phyloP scores from a whole-genome alignment of 2,329 filamentous ascomycete genomes.

The Clonostachys solani region DNA sequence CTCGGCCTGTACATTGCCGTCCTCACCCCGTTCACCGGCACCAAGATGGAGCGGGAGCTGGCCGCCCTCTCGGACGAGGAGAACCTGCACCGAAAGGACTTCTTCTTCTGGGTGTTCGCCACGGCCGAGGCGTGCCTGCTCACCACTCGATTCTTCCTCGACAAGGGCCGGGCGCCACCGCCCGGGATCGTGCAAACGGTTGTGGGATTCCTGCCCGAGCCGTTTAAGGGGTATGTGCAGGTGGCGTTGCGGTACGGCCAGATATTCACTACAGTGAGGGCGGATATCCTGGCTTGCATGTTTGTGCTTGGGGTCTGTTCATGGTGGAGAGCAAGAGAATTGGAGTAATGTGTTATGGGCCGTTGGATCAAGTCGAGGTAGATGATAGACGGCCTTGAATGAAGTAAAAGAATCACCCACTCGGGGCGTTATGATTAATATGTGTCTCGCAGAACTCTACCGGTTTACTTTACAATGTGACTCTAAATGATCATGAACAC shows the following conservation, averaged over 20 bases:
- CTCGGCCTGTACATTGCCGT: slow-evolving; percentile 69
- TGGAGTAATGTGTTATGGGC: no score
- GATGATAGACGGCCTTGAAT: no score
- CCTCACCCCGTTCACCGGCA: slow-evolving; percentile 65
- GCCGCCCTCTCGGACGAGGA: slow-evolving; percentile 21
- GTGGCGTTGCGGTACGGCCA: slow-evolving; percentile 61
- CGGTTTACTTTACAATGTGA: no score
- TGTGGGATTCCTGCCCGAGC: slow-evolving; percentile 61
- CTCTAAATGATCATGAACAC: no score
- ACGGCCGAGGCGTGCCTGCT: slow-evolving; percentile 72
- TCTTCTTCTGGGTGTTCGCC: slow-evolving; percentile 77
- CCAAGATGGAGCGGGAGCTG: slow-evolving; percentile 53
- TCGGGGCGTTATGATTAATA: no score
- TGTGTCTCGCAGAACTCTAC: no score
- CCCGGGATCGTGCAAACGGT: slow-evolving; percentile 61
- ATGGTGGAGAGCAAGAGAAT: slow-evolving; percentile 27
- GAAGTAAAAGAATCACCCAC: no score
- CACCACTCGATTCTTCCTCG: slow-evolving; percentile 66
- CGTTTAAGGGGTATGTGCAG: slow-evolving; percentile 56
- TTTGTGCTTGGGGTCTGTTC: slow-evolving; percentile 65
- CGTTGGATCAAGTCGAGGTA: no score
- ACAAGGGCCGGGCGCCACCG: slow-evolving; percentile 53
- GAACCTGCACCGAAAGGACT: slow-evolving; percentile 21
- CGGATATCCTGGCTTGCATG: slow-evolving; percentile 70
- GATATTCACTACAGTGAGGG: slow-evolving; percentile 68